Conservation (phyloP, 1,284 basidiomycete genomes). For the Ceratobasidium sp. region DNA sequence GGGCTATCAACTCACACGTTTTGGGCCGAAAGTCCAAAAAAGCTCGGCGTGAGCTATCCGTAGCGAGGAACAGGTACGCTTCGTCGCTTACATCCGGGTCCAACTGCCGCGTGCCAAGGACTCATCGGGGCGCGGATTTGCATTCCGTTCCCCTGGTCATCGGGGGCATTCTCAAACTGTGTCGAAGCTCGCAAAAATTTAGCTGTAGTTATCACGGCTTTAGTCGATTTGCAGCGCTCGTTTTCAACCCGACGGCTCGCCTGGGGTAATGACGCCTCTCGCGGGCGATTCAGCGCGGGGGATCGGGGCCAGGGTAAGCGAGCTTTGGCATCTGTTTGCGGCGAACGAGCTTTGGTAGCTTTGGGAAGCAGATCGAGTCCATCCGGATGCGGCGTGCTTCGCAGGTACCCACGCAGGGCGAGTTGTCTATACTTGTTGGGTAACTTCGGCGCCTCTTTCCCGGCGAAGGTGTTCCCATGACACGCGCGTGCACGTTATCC, state of each 20-base stretch:
- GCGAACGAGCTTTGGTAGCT: conserved; percentile 27
- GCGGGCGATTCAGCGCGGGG: neutral
- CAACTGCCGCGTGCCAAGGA: conserved; percentile 8
- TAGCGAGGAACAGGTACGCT: neutral
- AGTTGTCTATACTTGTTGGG: conserved; percentile 15
- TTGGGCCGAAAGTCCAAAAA: neutral
- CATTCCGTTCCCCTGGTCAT: conserved; percentile 27
- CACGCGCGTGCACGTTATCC: conserved; percentile 17
- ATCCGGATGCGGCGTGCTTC: conserved; percentile 18
- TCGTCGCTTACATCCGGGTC: conserved; percentile 19
- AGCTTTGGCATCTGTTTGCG: conserved; percentile 11
- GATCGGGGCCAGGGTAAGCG: neutral
- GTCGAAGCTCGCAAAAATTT: conserved; percentile 1
- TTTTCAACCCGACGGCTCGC: neutral
- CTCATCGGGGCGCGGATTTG: conserved; percentile 18
- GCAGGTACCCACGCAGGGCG: neutral
- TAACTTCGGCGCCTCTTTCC: conserved; percentile 39
- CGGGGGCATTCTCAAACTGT: conserved; percentile 34
- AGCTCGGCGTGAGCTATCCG: neutral
- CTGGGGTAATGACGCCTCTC: neutral
- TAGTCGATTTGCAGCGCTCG: neutral
- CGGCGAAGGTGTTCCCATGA: conserved; percentile 41
- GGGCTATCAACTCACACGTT: conserved; percentile 24
- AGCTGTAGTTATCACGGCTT: neutral
- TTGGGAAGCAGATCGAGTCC: conserved; percentile 23